Conservation (phyloP, 768 basidiomycete species). For the Tylopilus vinaceipallidus region DNA sequence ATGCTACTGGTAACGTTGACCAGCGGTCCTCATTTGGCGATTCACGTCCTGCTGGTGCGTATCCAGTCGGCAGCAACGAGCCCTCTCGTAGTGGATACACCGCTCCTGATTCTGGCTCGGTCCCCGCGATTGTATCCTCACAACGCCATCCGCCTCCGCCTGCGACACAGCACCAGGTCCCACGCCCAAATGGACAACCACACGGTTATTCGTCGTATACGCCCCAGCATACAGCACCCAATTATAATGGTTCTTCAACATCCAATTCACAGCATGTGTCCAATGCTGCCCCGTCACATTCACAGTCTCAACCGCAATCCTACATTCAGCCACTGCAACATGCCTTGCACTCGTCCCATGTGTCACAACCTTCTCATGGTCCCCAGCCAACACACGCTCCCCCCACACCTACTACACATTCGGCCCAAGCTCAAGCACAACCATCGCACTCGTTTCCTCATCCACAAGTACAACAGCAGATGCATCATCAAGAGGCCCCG, state of each 20-base stretch:
- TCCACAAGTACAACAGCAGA: conserved; percentile 25
- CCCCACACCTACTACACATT: conserved; percentile 13
- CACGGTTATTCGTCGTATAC: conserved; percentile 19
- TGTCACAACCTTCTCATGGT: conserved; percentile 16
- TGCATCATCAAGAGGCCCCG: conserved; percentile 24
- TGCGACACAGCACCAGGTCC: conserved; percentile 17
- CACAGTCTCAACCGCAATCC: conserved; percentile 31
- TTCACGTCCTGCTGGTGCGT: conserved; percentile 19
- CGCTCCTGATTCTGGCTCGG: conserved; percentile 15
- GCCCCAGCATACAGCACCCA: conserved; percentile 11
- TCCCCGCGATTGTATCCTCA: conserved; percentile 16
- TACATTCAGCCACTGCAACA: conserved; percentile 14
- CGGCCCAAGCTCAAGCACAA: conserved; percentile 22
- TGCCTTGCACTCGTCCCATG: conserved; percentile 8
- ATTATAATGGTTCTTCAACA: conserved; percentile 15
- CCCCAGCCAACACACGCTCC: conserved; percentile 11
- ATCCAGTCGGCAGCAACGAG: conserved; percentile 10
- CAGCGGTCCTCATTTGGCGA: conserved; percentile 24
- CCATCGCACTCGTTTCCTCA: conserved; percentile 29
- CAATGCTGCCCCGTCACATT: conserved; percentile 5
- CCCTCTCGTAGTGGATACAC: conserved; percentile 14
- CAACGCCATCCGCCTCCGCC: conserved; percentile 14
- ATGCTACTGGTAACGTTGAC: conserved; percentile 13
- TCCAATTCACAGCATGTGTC: conserved; percentile 19
- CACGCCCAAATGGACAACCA: conserved; percentile 19